Evolutionary conservation across 2,329 filamentous ascomycete species (phyloP).

Genomic region (Spiromastix sp.): DNA sequence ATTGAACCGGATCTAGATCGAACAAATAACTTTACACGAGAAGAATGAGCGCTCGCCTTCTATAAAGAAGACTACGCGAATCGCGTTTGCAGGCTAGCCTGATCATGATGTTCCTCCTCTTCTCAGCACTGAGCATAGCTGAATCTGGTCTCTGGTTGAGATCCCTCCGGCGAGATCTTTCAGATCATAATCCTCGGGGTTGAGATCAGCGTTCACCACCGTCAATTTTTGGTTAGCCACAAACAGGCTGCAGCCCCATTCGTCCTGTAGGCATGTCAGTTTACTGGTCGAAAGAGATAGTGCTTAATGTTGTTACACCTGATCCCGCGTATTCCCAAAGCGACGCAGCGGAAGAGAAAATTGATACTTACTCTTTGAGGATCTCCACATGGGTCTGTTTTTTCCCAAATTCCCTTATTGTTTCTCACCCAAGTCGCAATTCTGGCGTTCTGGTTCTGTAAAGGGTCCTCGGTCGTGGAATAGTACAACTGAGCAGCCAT

Average conservation of each 20-base stretch:
- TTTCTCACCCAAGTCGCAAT: background rate
- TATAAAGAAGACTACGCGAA: background rate
- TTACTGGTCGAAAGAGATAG: too few species aligned
- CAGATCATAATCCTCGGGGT: background rate
- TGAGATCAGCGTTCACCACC: background rate
- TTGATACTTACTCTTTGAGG: too few species aligned
- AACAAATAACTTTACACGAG: background rate
- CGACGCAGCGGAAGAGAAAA: too few species aligned
- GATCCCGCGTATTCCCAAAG: too few species aligned
- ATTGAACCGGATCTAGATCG: background rate
- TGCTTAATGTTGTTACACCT: too few species aligned
- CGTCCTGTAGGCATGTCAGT: background rate
- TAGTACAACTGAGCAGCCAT: constrained; percentile 2
- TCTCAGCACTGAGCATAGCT: background rate
- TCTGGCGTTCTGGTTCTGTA: background rate
- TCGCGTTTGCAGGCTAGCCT: background rate
- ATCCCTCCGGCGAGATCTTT: background rate
- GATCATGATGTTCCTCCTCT: background rate
- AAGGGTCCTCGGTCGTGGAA: constrained; percentile 1
- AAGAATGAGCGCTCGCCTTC: background rate
- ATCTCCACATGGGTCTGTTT: background rate
- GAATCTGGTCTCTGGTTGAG: background rate
- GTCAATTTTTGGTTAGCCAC: background rate
- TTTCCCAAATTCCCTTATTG: background rate
- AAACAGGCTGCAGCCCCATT: background rate